Base-by-base conservation (phyloP, 2,329 filamentous ascomycete genomes). In the Gnomoniopsis sp. region DNA sequence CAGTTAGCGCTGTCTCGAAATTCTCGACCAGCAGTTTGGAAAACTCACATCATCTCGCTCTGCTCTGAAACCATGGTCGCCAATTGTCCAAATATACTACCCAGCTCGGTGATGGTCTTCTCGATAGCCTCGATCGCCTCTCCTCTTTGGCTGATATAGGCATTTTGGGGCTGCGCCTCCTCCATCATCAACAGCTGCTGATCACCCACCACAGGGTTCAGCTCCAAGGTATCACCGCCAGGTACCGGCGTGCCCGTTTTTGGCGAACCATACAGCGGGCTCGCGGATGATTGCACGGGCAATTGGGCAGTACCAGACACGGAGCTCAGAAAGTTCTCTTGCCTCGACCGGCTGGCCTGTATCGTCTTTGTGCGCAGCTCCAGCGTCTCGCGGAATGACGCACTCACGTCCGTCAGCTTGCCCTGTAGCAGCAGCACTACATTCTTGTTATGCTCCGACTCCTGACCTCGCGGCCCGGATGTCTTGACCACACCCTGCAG, bases 351-450 rank as follows among this genome's bases (percentile, higher is more conserved):
- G 59, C 91, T 96, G 3, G 93, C 95, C 74, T 97, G 95, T 63
- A 99, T 96, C 73, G 98, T 99, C 79, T 96, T 96, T 55, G 95
- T 98, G 59, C 95, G 87, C 46, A 96, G 90, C 73, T 99, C 95
- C 11, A 99, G 81, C 6, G 98, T 93, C 67, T 98, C 93, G 75
- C 98, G 98, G 82, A 99, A 98, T 72, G 93, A 96, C 63, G 88
- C 91, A 26, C 90, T 90, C 3, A 99, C 93, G 69, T 96, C 92
- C 43, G 92, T 93, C 44, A 98, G 80, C 70, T 95, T 95, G 62
- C 91, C 91, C 75, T 97, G 92, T 19, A 98, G 78, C 70, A 98
- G 82, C 62, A 96, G 87, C 3, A 97, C 90, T 34, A 98, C 95
- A 70, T 98, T 97, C 75, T 96, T 96, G 79, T 96, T 96, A 77